A percentile compares a stretch with the other conserved stretches of the same genome.
phyloP scores from a whole-genome alignment of 2,329 filamentous ascomycete genomes.

The Microcera coccophila region DNA sequence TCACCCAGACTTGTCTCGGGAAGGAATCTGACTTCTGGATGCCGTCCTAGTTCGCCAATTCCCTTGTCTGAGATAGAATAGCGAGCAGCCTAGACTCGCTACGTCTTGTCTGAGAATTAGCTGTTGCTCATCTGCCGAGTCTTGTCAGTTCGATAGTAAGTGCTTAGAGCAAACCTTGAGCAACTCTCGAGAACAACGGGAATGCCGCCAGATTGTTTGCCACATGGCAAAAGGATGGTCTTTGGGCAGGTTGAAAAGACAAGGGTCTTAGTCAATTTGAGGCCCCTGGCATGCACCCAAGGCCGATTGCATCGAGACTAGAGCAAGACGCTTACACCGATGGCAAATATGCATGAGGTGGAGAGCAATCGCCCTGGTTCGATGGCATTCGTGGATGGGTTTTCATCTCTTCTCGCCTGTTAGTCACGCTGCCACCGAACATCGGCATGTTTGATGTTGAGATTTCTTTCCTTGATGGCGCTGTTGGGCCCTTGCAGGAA shows the following conservation, averaged over 20 bases:
- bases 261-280: slow-evolving; percentile 1
- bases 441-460: background rate
- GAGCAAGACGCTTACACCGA: background rate
- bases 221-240: slow-evolving; percentile 1
- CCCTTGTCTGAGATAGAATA: no score
- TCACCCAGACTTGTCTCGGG: no score
- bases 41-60: no score
- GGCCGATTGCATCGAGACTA: background rate
- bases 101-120: no score
- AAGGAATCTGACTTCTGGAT: no score
- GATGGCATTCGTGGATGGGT: background rate
- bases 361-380: background rate
- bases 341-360: background rate
- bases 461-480: slow-evolving; percentile 1
- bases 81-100: no score
- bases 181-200: background rate
- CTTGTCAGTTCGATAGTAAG: no score
- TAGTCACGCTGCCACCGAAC: background rate
- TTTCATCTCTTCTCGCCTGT: background rate
- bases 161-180: no score
- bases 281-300: slow-evolving; percentile 8
- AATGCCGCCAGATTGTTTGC: background rate
- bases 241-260: slow-evolving; percentile 3
- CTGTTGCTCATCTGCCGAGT: no score
- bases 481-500: slow-evolving; percentile 14